phyloP scores from a whole-genome alignment of 768 basidiomycete species.

The Boletus pseudopeckii region DNA sequence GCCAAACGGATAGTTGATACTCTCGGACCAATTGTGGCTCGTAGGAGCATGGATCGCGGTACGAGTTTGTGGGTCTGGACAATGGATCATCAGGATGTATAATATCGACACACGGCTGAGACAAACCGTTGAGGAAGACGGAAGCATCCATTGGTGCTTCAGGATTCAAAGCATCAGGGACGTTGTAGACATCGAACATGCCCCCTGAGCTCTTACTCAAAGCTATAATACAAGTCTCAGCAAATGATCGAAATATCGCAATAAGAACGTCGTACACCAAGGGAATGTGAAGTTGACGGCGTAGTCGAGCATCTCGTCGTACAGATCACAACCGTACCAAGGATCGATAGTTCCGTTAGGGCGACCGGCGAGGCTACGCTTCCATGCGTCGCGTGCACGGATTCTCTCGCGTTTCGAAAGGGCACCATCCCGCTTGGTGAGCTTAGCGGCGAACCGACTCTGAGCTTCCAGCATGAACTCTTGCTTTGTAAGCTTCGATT shows the following conservation, averaged over 20 bases:
- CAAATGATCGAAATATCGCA: neutral
- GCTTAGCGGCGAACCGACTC: constrained; percentile 18
- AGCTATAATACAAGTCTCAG: constrained; percentile 9
- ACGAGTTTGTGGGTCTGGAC: constrained; percentile 49
- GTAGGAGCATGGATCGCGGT: constrained; percentile 67
- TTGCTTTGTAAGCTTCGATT: constrained; percentile 13
- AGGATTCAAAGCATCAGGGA: constrained; percentile 56
- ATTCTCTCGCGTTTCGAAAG: constrained; percentile 26
- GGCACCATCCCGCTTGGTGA: constrained; percentile 21
- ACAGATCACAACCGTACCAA: constrained; percentile 65
- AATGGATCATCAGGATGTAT: neutral
- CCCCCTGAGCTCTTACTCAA: constrained; percentile 27
- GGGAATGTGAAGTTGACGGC: constrained; percentile 70
- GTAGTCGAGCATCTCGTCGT: constrained; percentile 67
- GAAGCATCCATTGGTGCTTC: constrained; percentile 46
- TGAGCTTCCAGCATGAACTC: constrained; percentile 21
- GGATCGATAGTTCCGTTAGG: constrained; percentile 55
- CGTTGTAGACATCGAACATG: constrained; percentile 47
- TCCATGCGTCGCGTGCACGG: constrained; percentile 31
- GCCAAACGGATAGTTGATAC: constrained; percentile 36
- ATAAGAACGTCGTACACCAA: constrained; percentile 38
- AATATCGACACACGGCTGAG: neutral
- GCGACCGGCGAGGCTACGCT: constrained; percentile 45
- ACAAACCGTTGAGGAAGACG: constrained; percentile 61
- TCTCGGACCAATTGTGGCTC: constrained; percentile 44